Conservation (phyloP, 2,329 filamentous ascomycete species). For the Nothopassalora personata region DNA sequence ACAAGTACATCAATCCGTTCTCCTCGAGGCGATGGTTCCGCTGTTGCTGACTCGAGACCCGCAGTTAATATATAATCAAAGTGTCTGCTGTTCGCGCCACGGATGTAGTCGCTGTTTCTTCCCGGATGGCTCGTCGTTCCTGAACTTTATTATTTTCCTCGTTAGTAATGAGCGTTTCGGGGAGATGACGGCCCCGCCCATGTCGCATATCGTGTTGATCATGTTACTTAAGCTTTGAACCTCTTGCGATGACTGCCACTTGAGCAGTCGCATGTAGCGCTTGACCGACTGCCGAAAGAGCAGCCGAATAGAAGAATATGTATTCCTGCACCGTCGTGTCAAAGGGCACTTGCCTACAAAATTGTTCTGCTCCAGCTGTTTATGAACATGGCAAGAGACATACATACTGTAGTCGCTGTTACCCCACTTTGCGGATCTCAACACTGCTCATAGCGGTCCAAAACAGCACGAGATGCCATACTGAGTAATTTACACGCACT, state of each 20-base stretch:
- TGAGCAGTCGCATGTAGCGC: background rate
- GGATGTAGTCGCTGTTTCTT: background rate
- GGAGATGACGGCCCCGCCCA: constrained; percentile 12
- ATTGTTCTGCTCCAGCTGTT: too few species aligned
- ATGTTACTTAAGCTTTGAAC: constrained; percentile 9
- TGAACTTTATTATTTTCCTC: constrained; percentile 9
- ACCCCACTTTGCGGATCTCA: too few species aligned
- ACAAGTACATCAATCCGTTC: too few species aligned
- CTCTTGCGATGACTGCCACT: background rate
- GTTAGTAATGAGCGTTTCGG: constrained; percentile 7
- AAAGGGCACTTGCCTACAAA: too few species aligned
- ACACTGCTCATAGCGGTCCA: too few species aligned
- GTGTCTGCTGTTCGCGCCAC: background rate
- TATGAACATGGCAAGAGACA: too few species aligned
- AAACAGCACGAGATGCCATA: too few species aligned
- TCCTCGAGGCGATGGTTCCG: background rate
- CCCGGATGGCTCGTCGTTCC: background rate
- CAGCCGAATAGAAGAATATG: background rate
- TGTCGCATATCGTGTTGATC: constrained; percentile 12
- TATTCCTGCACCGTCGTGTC: background rate
- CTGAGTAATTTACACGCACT: too few species aligned
- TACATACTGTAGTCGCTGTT: too few species aligned
- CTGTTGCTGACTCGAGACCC: background rate
- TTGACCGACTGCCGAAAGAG: background rate
- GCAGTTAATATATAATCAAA: background rate